Percentiles rank a stretch among this genome's conserved stretches.
These are phyloP conservation scores for Lenwebbia sp. DNA, from an alignment of 345 rosid genomes.

Conservation along the genomic window DNA sequence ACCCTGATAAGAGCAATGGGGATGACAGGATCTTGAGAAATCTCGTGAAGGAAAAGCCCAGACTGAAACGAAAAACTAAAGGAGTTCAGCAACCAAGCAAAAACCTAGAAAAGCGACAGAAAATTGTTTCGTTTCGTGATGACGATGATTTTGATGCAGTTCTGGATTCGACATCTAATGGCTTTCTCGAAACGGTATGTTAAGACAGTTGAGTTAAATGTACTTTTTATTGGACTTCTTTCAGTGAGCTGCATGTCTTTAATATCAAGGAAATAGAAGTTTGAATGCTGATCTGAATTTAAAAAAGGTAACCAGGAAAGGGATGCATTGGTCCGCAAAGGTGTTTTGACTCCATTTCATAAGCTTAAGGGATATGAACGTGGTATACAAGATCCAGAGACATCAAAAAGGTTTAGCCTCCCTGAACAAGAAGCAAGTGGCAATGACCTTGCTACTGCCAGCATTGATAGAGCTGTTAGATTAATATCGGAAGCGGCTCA, in stretches of 20 bases:
- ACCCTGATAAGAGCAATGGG: slow-evolving; percentile 14
- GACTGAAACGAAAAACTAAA: slow-evolving; percentile 43
- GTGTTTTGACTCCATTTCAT: slow-evolving; percentile 93
- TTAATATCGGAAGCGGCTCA: slow-evolving; percentile 58
- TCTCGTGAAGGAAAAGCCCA: slow-evolving; percentile 54
- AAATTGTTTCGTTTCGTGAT: slow-evolving; percentile 53
- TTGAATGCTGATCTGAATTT: background rate
- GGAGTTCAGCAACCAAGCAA: slow-evolving; percentile 24
- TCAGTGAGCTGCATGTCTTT: background rate
- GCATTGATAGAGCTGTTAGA: slow-evolving; percentile 47
- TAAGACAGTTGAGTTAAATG: background rate
- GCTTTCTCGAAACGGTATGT: slow-evolving; percentile 87
- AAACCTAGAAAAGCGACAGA: slow-evolving; percentile 37
- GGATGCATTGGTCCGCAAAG: slow-evolving; percentile 92
- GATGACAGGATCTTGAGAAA: slow-evolving; percentile 27
- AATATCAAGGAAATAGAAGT: background rate
- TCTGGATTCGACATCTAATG: slow-evolving; percentile 74
- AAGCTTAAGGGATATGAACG: slow-evolving; percentile 91
- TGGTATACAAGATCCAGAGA: slow-evolving; percentile 54
- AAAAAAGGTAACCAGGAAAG: slow-evolving; percentile 55
- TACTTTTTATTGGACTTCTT: background rate
- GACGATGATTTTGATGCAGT: slow-evolving; percentile 83
- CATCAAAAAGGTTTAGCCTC: slow-evolving; percentile 19
- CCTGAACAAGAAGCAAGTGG: slow-evolving; percentile 31
- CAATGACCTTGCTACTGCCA: slow-evolving; percentile 34